Percentiles rank a stretch among this genome's conserved stretches.
These are phyloP conservation scores for Spizellomyces sp. DNA, from an alignment of 192 early-diverging fungal genomes.

Conservation along the genomic window DNA sequence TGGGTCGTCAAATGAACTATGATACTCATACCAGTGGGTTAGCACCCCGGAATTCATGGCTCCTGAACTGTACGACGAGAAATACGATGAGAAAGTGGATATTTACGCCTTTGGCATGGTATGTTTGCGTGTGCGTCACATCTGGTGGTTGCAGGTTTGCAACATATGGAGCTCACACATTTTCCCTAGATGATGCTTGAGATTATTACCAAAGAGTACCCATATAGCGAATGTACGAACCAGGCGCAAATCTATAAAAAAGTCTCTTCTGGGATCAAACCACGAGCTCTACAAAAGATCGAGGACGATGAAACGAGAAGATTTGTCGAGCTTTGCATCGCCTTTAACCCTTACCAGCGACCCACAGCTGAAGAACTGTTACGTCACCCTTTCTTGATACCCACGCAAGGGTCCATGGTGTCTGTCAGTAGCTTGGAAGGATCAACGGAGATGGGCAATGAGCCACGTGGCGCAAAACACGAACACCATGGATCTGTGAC, in stretches of 20 bases:
- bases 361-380: constrained; percentile 53
- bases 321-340: constrained; percentile 72
- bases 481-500: neutral
- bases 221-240: constrained; percentile 83
- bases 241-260: constrained; percentile 84
- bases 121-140: constrained; percentile 41
- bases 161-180: neutral
- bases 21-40: constrained; percentile 10
- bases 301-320: constrained; percentile 62
- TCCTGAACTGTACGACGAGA: constrained; percentile 87
- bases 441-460: neutral
- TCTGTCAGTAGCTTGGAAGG: neutral
- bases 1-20: constrained; percentile 5
- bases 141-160: constrained; percentile 37
- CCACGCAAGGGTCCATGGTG: constrained; percentile 4
- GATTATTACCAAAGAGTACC: constrained; percentile 81
- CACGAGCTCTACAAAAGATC: constrained; percentile 64
- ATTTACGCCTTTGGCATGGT: constrained; percentile 91
- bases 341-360: constrained; percentile 49
- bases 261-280: constrained; percentile 75
- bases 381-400: constrained; percentile 47
- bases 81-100: constrained; percentile 86
- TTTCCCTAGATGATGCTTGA: constrained; percentile 30
- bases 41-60: constrained; percentile 87
- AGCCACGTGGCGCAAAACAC: too few species aligned